phyloP scores from a whole-genome alignment of 1,284 basidiomycete species.

The Microstroma glucosiphilum region DNA sequence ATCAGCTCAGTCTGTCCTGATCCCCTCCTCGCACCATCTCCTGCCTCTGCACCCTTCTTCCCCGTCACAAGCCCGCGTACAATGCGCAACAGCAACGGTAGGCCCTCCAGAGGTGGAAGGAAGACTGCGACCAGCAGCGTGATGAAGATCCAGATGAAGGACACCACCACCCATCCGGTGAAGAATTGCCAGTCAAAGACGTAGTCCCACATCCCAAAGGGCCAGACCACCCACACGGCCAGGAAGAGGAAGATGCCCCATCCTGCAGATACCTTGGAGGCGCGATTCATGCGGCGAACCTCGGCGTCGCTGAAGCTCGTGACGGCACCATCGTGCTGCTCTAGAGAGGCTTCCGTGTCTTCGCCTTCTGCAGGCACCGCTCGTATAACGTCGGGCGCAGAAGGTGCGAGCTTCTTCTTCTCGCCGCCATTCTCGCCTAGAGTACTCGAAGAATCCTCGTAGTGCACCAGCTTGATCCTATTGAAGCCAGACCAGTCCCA shows the following conservation, averaged over 20 bases:
- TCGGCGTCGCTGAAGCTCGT: slow-evolving; percentile 12
- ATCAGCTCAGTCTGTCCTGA: too few species aligned
- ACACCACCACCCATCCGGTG: slow-evolving; percentile 20
- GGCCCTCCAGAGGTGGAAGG: slow-evolving; percentile 17
- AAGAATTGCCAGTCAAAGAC: slow-evolving; percentile 22
- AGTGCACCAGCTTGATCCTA: slow-evolving; percentile 29
- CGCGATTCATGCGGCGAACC: slow-evolving; percentile 10
- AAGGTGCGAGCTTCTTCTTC: slow-evolving; percentile 2
- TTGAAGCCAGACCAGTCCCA: slow-evolving; percentile 27
- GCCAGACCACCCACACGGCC: slow-evolving; percentile 19
- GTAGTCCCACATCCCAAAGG: slow-evolving; percentile 22
- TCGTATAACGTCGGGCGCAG: not conserved
- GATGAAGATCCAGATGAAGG: slow-evolving; percentile 21
- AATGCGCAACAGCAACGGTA: not conserved
- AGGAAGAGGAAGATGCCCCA: slow-evolving; percentile 15
- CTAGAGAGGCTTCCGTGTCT: not conserved
- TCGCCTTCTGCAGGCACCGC: not conserved
- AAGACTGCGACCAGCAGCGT: slow-evolving; percentile 15
- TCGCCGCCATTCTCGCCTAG: not conserved
- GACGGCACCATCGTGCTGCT: slow-evolving; percentile 8
- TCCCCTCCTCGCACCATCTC: too few species aligned
- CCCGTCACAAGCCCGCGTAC: not conserved
- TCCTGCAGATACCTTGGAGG: slow-evolving; percentile 5
- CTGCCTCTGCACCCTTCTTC: not conserved
- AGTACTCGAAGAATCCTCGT: slow-evolving; percentile 8